Conservation (phyloP, 495 filamentous ascomycete genomes). For the Penicillium angulare region DNA sequence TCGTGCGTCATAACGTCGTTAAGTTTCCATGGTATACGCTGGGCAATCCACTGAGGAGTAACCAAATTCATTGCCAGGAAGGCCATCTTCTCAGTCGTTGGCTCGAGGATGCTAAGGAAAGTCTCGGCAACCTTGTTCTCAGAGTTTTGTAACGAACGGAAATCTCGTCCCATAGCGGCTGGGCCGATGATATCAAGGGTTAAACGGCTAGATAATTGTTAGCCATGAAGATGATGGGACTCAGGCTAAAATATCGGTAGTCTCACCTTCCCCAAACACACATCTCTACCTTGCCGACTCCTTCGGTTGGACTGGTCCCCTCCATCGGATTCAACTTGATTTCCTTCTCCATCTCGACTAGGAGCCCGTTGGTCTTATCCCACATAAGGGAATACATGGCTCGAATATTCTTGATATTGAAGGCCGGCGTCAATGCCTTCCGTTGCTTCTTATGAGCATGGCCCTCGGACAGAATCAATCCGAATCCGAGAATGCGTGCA, state of each 20-base stretch:
- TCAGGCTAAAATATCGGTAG: not conserved
- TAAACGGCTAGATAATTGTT: conserved; percentile 44
- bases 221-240: not conserved
- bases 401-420: conserved; percentile 78
- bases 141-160: conserved; percentile 64
- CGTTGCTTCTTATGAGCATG: conserved; percentile 73
- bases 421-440: conserved; percentile 76
- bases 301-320: conserved; percentile 35
- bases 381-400: conserved; percentile 82
- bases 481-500: conserved; percentile 69
- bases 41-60: conserved; percentile 47
- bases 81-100: conserved; percentile 45
- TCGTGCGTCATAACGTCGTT: conserved; percentile 62
- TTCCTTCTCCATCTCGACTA: conserved; percentile 41
- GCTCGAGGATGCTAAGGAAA: conserved; percentile 58
- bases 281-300: conserved; percentile 61
- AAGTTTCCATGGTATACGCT: conserved; percentile 60
- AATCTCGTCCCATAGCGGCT: conserved; percentile 79
- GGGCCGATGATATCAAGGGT: conserved; percentile 88
- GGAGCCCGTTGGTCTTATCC: conserved; percentile 50
- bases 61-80: conserved; percentile 49
- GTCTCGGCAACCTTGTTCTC: conserved; percentile 63
- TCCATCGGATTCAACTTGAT: conserved; percentile 34
- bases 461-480: conserved; percentile 78
- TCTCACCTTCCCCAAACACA: conserved; percentile 59